A percentile compares a stretch with the other conserved stretches of the same genome.
These are phyloP conservation scores for Fallopia convolvulus DNA, from an alignment of 148 eudicot species.

Conservation along the genomic window DNA sequence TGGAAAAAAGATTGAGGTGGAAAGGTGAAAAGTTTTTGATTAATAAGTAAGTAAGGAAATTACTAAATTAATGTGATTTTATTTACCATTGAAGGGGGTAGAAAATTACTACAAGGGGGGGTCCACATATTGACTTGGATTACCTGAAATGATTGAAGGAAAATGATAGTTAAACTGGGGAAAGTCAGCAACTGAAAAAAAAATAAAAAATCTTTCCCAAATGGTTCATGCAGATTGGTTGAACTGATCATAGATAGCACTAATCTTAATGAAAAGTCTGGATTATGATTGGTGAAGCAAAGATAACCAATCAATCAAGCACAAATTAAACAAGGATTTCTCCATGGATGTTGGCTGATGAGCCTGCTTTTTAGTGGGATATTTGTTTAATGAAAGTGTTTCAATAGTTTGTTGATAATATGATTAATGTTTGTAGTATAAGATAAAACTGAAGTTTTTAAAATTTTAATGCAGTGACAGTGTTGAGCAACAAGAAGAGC, in stretches of 20 bases:
- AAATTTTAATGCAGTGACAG: conserved; percentile 4
- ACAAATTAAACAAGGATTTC: neutral
- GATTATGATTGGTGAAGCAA: neutral
- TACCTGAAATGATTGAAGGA: conserved; percentile 7
- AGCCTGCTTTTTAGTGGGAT: neutral
- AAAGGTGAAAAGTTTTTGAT: neutral
- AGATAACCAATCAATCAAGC: neutral
- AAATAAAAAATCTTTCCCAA: neutral
- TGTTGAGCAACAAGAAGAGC: neutral
- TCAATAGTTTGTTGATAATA: neutral
- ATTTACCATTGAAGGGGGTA: neutral
- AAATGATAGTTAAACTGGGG: conserved; percentile 3
- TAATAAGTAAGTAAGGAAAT: neutral
- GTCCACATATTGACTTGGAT: neutral
- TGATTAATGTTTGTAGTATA: conserved; percentile 4
- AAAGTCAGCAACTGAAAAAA: neutral
- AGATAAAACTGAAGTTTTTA: conserved; percentile 1
- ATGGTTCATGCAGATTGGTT: neutral
- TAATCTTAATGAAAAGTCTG: neutral
- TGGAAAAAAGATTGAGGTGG: neutral
- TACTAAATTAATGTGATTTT: neutral
- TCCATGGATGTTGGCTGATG: neutral
- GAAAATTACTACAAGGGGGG: neutral
- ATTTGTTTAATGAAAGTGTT: neutral
- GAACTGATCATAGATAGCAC: neutral